Conservation (phyloP, 208 protist species). For the Trypanosoma conorhini region DNA sequence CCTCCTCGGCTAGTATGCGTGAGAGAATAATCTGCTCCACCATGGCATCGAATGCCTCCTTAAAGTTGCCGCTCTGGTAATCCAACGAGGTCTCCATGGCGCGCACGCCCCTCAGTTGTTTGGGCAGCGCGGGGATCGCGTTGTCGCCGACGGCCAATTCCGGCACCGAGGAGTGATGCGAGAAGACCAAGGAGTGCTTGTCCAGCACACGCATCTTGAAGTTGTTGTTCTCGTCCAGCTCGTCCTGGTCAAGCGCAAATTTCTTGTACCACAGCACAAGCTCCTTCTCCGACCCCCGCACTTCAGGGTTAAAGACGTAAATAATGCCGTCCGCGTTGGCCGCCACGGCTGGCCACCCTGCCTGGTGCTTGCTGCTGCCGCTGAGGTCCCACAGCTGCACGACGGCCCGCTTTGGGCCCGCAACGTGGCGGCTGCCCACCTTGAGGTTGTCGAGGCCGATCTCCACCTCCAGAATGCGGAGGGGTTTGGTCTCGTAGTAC, state of each 20-base stretch:
- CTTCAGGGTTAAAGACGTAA: slow-evolving; percentile 85
- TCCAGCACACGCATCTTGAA: slow-evolving; percentile 54
- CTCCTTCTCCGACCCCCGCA: slow-evolving; percentile 77
- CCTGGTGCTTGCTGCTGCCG: slow-evolving; percentile 82
- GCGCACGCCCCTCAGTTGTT: slow-evolving; percentile 71
- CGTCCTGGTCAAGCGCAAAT: slow-evolving; percentile 72
- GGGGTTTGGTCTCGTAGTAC: slow-evolving; percentile 84
- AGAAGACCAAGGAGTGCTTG: slow-evolving; percentile 73
- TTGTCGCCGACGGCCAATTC: slow-evolving; percentile 30
- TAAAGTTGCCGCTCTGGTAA: slow-evolving; percentile 90
- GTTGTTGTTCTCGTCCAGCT: slow-evolving; percentile 73
- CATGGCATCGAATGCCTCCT: slow-evolving; percentile 86
- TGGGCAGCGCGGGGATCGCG: slow-evolving; percentile 60
- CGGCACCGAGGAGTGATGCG: slow-evolving; percentile 74
- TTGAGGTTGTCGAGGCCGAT: slow-evolving; percentile 62
- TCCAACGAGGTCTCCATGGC: slow-evolving; percentile 87
- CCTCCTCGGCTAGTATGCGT: slow-evolving; percentile 73
- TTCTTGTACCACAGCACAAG: slow-evolving; percentile 91
- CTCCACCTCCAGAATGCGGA: slow-evolving; percentile 92
- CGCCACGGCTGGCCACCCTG: slow-evolving; percentile 85
- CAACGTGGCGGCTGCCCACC: slow-evolving; percentile 32
- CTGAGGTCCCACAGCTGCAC: slow-evolving; percentile 91
- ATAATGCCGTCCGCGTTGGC: slow-evolving; percentile 80
- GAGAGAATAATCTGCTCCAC: slow-evolving; percentile 68
- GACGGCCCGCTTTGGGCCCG: slow-evolving; percentile 44